Conservation (phyloP, 139 green algal species). For the Chlorella sp. region DNA sequence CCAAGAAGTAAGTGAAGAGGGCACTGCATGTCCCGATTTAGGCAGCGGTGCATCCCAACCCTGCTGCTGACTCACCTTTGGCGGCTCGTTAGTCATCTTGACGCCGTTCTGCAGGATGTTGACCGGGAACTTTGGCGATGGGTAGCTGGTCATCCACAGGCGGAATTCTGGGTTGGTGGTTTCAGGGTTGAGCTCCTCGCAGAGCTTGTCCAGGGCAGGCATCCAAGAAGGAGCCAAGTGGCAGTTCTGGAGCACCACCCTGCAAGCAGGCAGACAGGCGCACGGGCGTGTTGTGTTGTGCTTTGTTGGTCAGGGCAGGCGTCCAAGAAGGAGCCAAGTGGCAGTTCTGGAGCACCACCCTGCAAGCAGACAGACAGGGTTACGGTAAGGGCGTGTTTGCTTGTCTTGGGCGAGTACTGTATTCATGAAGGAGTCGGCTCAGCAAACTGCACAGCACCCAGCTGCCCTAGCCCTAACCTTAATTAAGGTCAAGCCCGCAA, state of each 20-base stretch:
- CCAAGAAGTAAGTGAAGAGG: too few species aligned
- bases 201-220: conserved; percentile 62
- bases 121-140: conserved; percentile 59
- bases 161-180: conserved; percentile 55
- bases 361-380: background rate
- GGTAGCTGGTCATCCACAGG: conserved; percentile 70
- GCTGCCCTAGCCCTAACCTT: too few species aligned
- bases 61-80: conserved; percentile 57
- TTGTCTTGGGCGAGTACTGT: conserved; percentile 53
- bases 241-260: conserved; percentile 47
- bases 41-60: too few species aligned
- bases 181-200: conserved; percentile 58
- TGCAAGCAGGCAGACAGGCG: conserved; percentile 2
- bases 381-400: too few species aligned
- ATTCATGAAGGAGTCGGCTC: conserved; percentile 67
- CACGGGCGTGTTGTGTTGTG: too few species aligned
- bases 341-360: conserved; percentile 47
- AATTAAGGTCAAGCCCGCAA: too few species aligned
- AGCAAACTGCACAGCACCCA: too few species aligned
- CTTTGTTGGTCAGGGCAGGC: conserved; percentile 56
- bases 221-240: conserved; percentile 71
- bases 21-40: too few species aligned
- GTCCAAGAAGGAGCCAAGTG: conserved; percentile 71
- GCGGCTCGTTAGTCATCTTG: conserved; percentile 82
- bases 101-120: conserved; percentile 66